phyloP scores from a whole-genome alignment of 768 basidiomycete species.

The Polyporus arcularius region DNA sequence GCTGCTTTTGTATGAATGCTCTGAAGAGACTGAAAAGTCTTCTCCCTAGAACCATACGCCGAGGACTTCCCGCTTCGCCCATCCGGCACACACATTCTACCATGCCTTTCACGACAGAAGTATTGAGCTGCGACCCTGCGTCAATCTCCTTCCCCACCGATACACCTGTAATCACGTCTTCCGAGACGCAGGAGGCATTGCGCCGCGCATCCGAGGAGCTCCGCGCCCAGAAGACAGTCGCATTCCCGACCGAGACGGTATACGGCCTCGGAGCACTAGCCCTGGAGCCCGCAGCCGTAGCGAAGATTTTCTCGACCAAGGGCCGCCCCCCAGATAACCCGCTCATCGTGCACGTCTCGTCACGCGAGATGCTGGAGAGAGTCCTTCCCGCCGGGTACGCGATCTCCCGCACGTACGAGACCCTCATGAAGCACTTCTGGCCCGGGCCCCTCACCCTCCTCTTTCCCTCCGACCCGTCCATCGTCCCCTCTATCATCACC shows the following conservation, averaged over 20 bases:
- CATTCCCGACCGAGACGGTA: constrained; percentile 97
- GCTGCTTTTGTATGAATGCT: constrained; percentile 9
- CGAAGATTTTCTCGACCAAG: constrained; percentile 83
- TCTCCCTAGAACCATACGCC: constrained; percentile 2
- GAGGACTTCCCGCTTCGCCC: neutral
- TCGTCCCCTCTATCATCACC: constrained; percentile 76
- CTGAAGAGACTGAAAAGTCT: constrained; percentile 1
- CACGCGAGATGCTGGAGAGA: constrained; percentile 72
- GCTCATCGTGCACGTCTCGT: constrained; percentile 95
- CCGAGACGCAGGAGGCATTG: constrained; percentile 55
- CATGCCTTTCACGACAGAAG: constrained; percentile 33
- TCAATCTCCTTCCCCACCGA: constrained; percentile 59
- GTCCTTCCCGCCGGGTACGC: constrained; percentile 68
- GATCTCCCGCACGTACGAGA: constrained; percentile 65
- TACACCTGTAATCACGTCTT: constrained; percentile 49
- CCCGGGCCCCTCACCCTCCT: constrained; percentile 92
- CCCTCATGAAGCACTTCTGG: constrained; percentile 86
- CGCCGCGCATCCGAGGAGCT: constrained; percentile 57
- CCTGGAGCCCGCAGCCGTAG: constrained; percentile 59
- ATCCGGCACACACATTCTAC: constrained; percentile 1
- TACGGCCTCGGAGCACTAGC: constrained; percentile 96
- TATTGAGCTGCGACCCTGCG: constrained; percentile 64
- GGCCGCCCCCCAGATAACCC: constrained; percentile 96
- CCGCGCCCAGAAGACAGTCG: constrained; percentile 59
- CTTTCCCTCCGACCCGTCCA: constrained; percentile 69